Conservation (phyloP, 352 stramenopile genomes). For the Phytophthora citrophthora region DNA sequence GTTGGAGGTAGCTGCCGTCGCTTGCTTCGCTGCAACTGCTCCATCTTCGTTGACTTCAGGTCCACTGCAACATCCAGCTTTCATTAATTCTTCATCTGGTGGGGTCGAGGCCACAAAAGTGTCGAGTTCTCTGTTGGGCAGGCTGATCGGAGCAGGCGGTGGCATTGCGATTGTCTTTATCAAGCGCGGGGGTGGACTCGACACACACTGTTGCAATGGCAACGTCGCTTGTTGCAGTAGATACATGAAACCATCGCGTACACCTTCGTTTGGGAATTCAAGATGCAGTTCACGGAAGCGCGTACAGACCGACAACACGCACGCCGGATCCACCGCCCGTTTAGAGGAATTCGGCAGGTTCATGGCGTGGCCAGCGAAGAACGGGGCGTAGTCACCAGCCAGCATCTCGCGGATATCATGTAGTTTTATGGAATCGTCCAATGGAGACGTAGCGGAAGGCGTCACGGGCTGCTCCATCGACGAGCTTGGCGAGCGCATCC, state of each 20-base stretch:
- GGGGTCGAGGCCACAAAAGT: slow-evolving; percentile 24
- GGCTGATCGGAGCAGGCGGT: slow-evolving; percentile 13
- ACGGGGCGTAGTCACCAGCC: slow-evolving; percentile 51
- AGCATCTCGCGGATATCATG: slow-evolving; percentile 62
- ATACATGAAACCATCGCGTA: slow-evolving; percentile 72
- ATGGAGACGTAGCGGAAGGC: slow-evolving; percentile 23
- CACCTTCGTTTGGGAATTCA: slow-evolving; percentile 70
- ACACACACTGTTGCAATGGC: slow-evolving; percentile 38
- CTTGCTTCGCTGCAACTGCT: slow-evolving; percentile 22
- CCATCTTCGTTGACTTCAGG: slow-evolving; percentile 33
- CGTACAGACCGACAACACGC: slow-evolving; percentile 66
- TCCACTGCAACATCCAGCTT: slow-evolving; percentile 19
- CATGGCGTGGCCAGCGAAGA: slow-evolving; percentile 59
- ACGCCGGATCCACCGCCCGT: slow-evolving; percentile 57
- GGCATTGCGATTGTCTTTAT: slow-evolving; percentile 21
- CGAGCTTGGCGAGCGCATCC: slow-evolving; percentile 14
- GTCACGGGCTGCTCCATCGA: slow-evolving; percentile 18
- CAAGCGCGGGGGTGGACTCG: slow-evolving; percentile 21
- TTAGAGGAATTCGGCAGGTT: slow-evolving; percentile 56
- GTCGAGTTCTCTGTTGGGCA: slow-evolving; percentile 4
- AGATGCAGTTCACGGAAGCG: slow-evolving; percentile 74
- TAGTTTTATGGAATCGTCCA: slow-evolving; percentile 70
- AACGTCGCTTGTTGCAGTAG: slow-evolving; percentile 72
- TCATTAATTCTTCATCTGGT: slow-evolving; percentile 16
- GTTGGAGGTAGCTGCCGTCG: slow-evolving; percentile 20